Evolutionary conservation across 108 stramenopile species (phyloP).

Genomic region (Cyclostephanos invisitatus): DNA sequence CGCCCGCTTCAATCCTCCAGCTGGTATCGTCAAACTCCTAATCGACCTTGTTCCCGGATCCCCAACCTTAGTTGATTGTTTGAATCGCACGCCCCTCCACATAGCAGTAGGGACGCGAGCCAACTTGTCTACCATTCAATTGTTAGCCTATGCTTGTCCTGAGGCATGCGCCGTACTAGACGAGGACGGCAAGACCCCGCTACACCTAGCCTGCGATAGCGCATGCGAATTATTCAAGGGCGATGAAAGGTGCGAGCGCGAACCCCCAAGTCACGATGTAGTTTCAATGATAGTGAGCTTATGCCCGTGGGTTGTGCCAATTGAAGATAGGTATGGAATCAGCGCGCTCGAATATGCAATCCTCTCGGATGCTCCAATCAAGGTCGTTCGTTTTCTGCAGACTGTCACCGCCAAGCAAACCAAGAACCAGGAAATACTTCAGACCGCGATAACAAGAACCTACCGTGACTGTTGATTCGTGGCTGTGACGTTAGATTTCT

Average conservation of each 20-base stretch:
- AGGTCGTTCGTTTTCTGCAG: constrained; percentile 20
- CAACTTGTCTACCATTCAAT: constrained; percentile 47
- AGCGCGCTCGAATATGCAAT: constrained; percentile 31
- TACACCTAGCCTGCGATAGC: constrained; percentile 57
- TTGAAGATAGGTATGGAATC: constrained; percentile 30
- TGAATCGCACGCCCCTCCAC: constrained; percentile 74
- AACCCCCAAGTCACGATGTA: neutral
- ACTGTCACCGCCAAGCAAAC: neutral
- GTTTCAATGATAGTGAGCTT: neutral
- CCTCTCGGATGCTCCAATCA: constrained; percentile 16
- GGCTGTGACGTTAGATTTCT: too few relatives aligned
- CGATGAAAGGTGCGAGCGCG: constrained; percentile 2
- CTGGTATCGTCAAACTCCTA: constrained; percentile 49
- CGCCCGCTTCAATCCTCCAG: constrained; percentile 27
- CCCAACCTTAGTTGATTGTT: constrained; percentile 55
- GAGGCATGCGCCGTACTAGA: constrained; percentile 61
- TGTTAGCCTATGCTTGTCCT: constrained; percentile 58
- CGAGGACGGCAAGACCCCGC: constrained; percentile 67
- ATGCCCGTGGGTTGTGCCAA: neutral
- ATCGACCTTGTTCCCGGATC: constrained; percentile 57
- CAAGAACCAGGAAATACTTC: neutral
- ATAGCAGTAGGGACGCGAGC: constrained; percentile 71
- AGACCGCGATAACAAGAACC: too few relatives aligned
- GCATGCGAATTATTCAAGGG: constrained; percentile 26
- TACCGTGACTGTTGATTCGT: too few relatives aligned